A percentile compares a stretch with the other conserved stretches of the same genome.
Evolutionary conservation across 805 yeast species (phyloP).

Genomic region (Saccharomyces eubayanus): DNA sequence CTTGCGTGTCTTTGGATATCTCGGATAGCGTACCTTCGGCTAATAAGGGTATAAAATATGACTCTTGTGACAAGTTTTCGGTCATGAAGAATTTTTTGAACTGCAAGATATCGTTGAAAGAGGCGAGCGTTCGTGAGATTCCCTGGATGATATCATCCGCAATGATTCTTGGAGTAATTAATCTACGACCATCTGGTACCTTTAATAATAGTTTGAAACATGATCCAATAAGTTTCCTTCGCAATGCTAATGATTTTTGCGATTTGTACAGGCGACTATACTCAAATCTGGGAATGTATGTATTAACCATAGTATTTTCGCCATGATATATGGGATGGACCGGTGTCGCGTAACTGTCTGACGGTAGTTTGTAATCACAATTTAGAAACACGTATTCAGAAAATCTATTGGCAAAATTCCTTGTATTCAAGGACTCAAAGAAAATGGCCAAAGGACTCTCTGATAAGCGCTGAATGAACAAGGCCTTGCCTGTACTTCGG

Average conservation of each 20-base stretch:
- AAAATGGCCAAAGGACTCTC: conserved; percentile 18
- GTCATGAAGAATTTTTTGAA: conserved; percentile 18
- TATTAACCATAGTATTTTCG: conserved; percentile 10
- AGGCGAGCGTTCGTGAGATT: conserved; percentile 10
- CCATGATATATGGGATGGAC: conserved; percentile 17
- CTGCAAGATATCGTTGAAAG: conserved; percentile 12
- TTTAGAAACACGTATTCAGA: conserved; percentile 17
- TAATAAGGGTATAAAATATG: conserved; percentile 17
- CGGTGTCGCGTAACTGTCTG: conserved; percentile 1
- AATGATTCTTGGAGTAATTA: conserved; percentile 10
- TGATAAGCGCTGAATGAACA: conserved; percentile 10
- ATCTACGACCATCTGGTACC: conserved; percentile 14
- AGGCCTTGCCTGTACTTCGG: background rate
- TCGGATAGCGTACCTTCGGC: conserved; percentile 18
- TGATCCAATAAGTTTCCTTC: conserved; percentile 15
- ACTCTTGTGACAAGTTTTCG: conserved; percentile 8
- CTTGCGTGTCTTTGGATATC: conserved; percentile 1
- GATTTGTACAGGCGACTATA: conserved; percentile 10
- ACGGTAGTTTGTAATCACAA: conserved; percentile 6
- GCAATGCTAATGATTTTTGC: conserved; percentile 14
- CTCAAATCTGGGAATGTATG: conserved; percentile 10
- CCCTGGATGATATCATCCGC: conserved; percentile 9
- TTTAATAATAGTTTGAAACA: conserved; percentile 13
- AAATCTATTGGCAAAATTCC: conserved; percentile 10
- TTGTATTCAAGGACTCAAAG: conserved; percentile 11